These are phyloP conservation scores for Myriosclerotinia curreyana DNA, from an alignment of 2,329 filamentous ascomycete species.

Conservation along the genomic window DNA sequence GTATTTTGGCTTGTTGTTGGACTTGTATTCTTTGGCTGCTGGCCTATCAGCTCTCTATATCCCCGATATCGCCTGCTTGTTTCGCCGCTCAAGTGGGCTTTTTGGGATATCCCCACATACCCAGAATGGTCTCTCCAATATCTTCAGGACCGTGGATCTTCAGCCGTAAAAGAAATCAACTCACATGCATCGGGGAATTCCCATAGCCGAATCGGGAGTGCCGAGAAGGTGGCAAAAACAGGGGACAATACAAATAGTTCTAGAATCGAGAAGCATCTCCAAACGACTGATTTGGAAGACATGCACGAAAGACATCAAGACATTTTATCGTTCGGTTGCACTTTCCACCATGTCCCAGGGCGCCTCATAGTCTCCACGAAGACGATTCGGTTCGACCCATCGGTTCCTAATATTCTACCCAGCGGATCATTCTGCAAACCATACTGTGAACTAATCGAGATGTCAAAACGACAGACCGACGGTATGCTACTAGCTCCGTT, in stretches of 20 bases:
- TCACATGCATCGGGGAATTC: neutral
- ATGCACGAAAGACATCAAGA: slow-evolving; percentile 4
- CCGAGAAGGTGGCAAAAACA: neutral
- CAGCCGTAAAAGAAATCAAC: slow-evolving; percentile 19
- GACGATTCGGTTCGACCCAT: slow-evolving; percentile 24
- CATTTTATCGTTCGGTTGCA: slow-evolving; percentile 28
- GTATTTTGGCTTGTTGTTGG: slow-evolving; percentile 36
- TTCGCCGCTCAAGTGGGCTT: slow-evolving; percentile 39
- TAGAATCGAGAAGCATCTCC: neutral
- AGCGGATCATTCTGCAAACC: slow-evolving; percentile 22
- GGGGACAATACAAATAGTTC: neutral
- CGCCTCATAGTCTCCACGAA: slow-evolving; percentile 26
- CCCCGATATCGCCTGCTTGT: slow-evolving; percentile 41
- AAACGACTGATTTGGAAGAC: neutral
- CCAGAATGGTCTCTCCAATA: slow-evolving; percentile 41
- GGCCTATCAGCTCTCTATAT: slow-evolving; percentile 39
- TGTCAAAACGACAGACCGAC: slow-evolving; percentile 27
- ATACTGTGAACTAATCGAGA: slow-evolving; percentile 26
- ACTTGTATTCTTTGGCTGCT: slow-evolving; percentile 40
- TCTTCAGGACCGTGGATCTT: slow-evolving; percentile 27
- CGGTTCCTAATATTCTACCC: slow-evolving; percentile 5
- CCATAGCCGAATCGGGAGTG: neutral
- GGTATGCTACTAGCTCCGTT: slow-evolving; percentile 23
- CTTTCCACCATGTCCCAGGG: slow-evolving; percentile 23
- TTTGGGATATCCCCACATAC: slow-evolving; percentile 43